Evolutionary conservation across 1,284 basidiomycete species (phyloP).

Genomic region (Papiliotrema nemorosa): DNA sequence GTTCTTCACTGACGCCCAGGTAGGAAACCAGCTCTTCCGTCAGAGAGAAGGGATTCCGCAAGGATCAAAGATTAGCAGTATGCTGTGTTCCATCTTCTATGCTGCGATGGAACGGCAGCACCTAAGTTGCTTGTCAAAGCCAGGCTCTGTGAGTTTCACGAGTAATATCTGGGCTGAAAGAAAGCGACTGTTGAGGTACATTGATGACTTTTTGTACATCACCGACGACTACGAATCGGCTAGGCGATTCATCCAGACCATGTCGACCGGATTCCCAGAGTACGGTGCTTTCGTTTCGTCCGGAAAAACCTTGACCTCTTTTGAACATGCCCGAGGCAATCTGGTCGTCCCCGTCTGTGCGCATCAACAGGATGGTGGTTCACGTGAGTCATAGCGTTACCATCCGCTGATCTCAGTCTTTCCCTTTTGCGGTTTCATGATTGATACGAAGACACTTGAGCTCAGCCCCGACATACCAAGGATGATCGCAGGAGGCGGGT

Average conservation of each 20-base stretch:
- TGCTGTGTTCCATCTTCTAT: slow-evolving; percentile 92
- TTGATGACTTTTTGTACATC: slow-evolving; percentile 92
- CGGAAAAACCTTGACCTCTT: slow-evolving; percentile 74
- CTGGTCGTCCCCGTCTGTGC: slow-evolving; percentile 22
- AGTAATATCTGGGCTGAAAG: slow-evolving; percentile 3
- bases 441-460: slow-evolving; percentile 70
- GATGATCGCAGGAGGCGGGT: slow-evolving; percentile 60
- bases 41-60: slow-evolving; percentile 93
- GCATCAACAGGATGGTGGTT: slow-evolving; percentile 8
- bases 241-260: slow-evolving; percentile 65
- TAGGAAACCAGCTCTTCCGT: slow-evolving; percentile 45
- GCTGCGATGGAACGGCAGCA: slow-evolving; percentile 75
- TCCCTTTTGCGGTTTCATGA: slow-evolving; percentile 82
- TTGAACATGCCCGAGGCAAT: slow-evolving; percentile 25
- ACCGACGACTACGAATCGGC: slow-evolving; percentile 68
- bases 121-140: slow-evolving; percentile 60
- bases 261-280: slow-evolving; percentile 82
- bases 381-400: slow-evolving; percentile 10
- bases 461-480: slow-evolving; percentile 70
- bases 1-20: slow-evolving; percentile 11
- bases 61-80: slow-evolving; percentile 82
- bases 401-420: too few species aligned
- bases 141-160: slow-evolving; percentile 58
- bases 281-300: slow-evolving; percentile 87
- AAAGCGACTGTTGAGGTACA: slow-evolving; percentile 76